A percentile compares a stretch with the other conserved stretches of the same genome.
These are phyloP conservation scores for Cutaneotrichosporon sp. DNA, from an alignment of 1,284 basidiomycete species.

Conservation along the genomic window DNA sequence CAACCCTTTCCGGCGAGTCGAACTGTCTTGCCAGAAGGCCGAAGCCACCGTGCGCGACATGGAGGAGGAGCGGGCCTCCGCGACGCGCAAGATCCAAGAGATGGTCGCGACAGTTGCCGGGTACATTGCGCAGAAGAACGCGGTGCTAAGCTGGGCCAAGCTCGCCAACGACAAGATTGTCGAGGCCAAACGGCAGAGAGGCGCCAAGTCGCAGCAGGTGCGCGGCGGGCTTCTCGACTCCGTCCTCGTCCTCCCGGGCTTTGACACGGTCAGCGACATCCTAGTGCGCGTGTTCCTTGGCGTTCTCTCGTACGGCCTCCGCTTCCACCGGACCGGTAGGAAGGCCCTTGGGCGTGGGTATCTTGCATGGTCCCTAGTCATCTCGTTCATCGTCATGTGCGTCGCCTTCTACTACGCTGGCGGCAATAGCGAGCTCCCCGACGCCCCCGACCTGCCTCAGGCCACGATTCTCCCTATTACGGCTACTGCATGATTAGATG, in stretches of 20 bases:
- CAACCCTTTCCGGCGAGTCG: conserved; percentile 34
- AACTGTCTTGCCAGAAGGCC: conserved; percentile 27
- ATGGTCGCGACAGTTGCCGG: conserved; percentile 31
- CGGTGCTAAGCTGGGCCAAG: conserved; percentile 32
- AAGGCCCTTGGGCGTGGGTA: conserved; percentile 13
- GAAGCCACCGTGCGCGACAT: conserved; percentile 12
- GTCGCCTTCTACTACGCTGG: conserved; percentile 16
- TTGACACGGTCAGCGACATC: conserved; percentile 18
- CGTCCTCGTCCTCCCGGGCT: conserved; percentile 9
- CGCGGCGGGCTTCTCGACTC: conserved; percentile 19
- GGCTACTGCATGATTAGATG: not conserved
- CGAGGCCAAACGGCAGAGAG: conserved; percentile 12
- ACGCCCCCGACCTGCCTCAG: not conserved
- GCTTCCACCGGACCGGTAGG: conserved; percentile 10
- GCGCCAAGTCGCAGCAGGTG: conserved; percentile 16
- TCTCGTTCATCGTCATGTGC: conserved; percentile 12
- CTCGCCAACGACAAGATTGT: conserved; percentile 19
- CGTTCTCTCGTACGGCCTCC: conserved; percentile 9
- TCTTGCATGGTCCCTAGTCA: conserved; percentile 16
- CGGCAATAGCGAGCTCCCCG: not conserved
- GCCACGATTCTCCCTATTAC: not conserved
- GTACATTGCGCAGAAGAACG: conserved; percentile 34
- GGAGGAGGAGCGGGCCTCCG: conserved; percentile 9
- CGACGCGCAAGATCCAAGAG: conserved; percentile 21
- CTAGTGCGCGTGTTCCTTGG: conserved; percentile 14